Evolutionary conservation across 352 stramenopile species (phyloP).

Genomic region (Phytophthora meadii): DNA sequence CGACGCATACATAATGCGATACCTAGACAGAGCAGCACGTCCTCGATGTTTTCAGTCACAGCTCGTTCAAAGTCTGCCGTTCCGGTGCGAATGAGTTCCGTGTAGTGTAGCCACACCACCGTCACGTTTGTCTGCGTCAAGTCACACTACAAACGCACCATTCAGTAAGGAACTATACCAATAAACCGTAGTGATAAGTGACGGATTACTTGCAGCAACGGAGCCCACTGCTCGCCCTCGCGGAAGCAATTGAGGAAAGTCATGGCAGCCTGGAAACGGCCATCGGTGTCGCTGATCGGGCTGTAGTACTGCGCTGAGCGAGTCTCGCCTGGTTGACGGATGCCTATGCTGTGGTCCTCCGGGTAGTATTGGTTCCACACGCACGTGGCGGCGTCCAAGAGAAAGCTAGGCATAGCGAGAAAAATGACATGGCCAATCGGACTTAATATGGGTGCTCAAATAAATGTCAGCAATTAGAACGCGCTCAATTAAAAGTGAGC

Average conservation of each 20-base stretch:
- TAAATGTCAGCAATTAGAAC: no score
- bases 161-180: not conserved
- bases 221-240: constrained; percentile 55
- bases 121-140: constrained; percentile 55
- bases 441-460: no score
- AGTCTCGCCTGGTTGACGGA: constrained; percentile 47
- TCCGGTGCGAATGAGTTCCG: constrained; percentile 54
- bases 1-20: constrained; percentile 72
- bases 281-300: constrained; percentile 57
- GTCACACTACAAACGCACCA: constrained; percentile 44
- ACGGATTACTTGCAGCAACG: constrained; percentile 44
- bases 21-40: constrained; percentile 69
- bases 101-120: constrained; percentile 62
- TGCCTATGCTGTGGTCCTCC: constrained; percentile 63
- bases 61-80: constrained; percentile 62
- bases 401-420: constrained; percentile 23
- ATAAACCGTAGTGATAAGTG: no score
- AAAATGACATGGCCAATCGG: no score
- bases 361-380: constrained; percentile 86
- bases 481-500: no score
- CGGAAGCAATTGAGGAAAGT: constrained; percentile 69
- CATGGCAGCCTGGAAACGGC: constrained; percentile 61
- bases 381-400: constrained; percentile 58
- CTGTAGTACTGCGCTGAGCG: constrained; percentile 53
- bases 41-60: constrained; percentile 62